Base-by-base conservation (phyloP, 192 early-diverging fungal species). In the Paraglomus brasilianum region DNA sequence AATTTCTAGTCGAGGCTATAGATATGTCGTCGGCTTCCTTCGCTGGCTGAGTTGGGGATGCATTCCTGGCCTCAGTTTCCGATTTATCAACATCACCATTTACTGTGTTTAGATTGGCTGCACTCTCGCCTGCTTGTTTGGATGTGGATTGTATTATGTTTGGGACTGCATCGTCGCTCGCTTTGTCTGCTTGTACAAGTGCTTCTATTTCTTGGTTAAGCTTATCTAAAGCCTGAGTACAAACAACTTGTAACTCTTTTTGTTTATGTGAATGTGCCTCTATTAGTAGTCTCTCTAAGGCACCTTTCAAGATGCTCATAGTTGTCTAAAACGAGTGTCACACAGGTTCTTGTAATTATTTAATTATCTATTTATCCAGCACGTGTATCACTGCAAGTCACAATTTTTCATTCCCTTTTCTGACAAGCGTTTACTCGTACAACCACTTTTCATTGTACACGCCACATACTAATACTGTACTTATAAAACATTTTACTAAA, bases 281-380 rank as follows among this genome's bases (percentile, higher is more conserved):
- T n/a, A 61, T 67, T 69, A 76, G 48, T 36, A 80, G 78, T 63
- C 75, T 72, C 74, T 80, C 75, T n/a, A 80, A 60, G n/a, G 78
- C 75, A 74, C 75, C 75, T 73, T 80, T 72, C 56, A 80, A 46
- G 78, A 75, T 80, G 51, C 75, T 76, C 78, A 80, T 80, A 30
- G 10, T 38, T 46, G 30, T 30, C 30, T 30, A 30, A 30, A 30
- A 30, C n/a, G 3, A 30, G 30, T 30, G 30, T 30, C 30, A 30
- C 30, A 30, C 30, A 30, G 30, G 1, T 30, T 30, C 30, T 30
- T 3, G 30, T n/a, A n/a, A 3, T 30, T 30, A 30, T 3, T 30
- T 30, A n/a, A n/a, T n/a, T n/a, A n/a, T 30, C 30, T 30, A 30
- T 30, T 30, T 30, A 30, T 30, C 30, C 30, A 30, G 30, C 30